A percentile compares a stretch with the other conserved stretches of the same genome.
Evolutionary conservation across 352 stramenopile genomes (phyloP).

Genomic region (Peronospora belbahrii): DNA sequence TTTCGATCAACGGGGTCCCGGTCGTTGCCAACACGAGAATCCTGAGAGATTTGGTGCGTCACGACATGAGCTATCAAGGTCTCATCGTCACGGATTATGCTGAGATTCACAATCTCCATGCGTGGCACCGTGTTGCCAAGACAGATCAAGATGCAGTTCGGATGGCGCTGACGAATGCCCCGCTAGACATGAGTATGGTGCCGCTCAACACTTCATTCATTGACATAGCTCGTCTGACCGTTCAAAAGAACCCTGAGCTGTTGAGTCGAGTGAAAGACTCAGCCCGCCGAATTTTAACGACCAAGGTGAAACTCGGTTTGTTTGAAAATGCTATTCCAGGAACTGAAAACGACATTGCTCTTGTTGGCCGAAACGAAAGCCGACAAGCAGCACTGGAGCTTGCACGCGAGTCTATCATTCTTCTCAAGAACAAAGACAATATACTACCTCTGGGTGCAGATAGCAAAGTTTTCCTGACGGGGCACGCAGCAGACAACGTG

Average conservation of each 20-base stretch:
- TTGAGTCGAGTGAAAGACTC: slow-evolving; percentile 49
- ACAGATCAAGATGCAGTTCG: slow-evolving; percentile 50
- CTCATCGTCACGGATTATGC: slow-evolving; percentile 89
- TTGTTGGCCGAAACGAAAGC: slow-evolving; percentile 50
- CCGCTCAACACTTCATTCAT: slow-evolving; percentile 45
- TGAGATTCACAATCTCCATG: slow-evolving; percentile 87
- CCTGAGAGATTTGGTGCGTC: slow-evolving; percentile 71
- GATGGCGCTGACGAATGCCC: slow-evolving; percentile 62
- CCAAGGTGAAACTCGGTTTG: slow-evolving; percentile 68
- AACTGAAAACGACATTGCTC: slow-evolving; percentile 25
- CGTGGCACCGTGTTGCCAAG: slow-evolving; percentile 47
- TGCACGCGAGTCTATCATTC: slow-evolving; percentile 73
- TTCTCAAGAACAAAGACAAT: slow-evolving; percentile 72
- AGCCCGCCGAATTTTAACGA: slow-evolving; percentile 49
- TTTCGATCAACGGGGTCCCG: slow-evolving; percentile 88
- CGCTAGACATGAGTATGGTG: slow-evolving; percentile 91
- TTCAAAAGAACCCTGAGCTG: slow-evolving; percentile 30
- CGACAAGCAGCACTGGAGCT: slow-evolving; percentile 48
- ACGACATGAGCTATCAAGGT: slow-evolving; percentile 82
- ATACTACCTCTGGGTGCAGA: slow-evolving; percentile 39
- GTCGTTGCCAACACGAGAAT: slow-evolving; percentile 81
- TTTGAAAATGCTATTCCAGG: slow-evolving; percentile 60
- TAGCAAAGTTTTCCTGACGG: slow-evolving; percentile 57
- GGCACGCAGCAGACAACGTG: slow-evolving; percentile 56
- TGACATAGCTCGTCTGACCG: slow-evolving; percentile 31